phyloP scores from a whole-genome alignment of 2,329 filamentous ascomycete species.

The Exutisphaerella laricina region DNA sequence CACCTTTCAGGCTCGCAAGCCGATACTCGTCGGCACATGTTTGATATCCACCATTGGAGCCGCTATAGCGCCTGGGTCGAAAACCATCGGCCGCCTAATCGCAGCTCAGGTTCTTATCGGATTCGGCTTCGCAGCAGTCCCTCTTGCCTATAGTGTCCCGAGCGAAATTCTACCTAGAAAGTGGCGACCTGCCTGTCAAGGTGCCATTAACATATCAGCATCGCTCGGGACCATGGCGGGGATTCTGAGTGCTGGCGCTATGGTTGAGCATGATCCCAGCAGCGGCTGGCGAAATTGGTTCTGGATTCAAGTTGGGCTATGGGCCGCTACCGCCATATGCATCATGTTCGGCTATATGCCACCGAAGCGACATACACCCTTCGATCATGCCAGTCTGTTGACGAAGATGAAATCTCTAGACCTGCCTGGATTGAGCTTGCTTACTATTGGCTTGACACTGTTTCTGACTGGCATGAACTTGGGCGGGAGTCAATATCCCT shows the following conservation, averaged over 20 bases:
- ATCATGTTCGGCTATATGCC: slow-evolving; percentile 18
- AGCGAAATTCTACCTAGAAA: slow-evolving; percentile 18
- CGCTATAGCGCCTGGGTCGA: slow-evolving; percentile 15
- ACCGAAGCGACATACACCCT: slow-evolving; percentile 12
- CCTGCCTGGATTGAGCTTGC: slow-evolving; percentile 15
- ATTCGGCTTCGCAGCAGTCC: slow-evolving; percentile 15
- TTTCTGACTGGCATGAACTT: slow-evolving; percentile 29
- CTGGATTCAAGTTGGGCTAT: slow-evolving; percentile 18
- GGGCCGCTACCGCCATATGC: slow-evolving; percentile 12
- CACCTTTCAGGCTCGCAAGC: slow-evolving; percentile 18
- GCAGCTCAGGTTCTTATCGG: slow-evolving; percentile 15
- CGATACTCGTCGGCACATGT: slow-evolving; percentile 13
- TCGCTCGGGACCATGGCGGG: slow-evolving; percentile 7
- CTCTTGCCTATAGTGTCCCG: slow-evolving; percentile 14
- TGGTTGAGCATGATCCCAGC: slow-evolving; percentile 3
- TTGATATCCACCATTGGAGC: slow-evolving; percentile 13
- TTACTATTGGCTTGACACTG: slow-evolving; percentile 19
- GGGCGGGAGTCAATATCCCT: slow-evolving; percentile 32
- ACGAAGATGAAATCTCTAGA: slow-evolving; percentile 18
- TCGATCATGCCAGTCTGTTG: slow-evolving; percentile 9
- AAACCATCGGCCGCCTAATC: slow-evolving; percentile 13
- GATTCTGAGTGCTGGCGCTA: slow-evolving; percentile 5
- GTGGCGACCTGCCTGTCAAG: slow-evolving; percentile 10
- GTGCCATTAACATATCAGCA: slow-evolving; percentile 1
- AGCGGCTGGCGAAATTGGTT: slow-evolving; percentile 17